Conservation (phyloP, 768 basidiomycete genomes). For the Roridomyces roridus region DNA sequence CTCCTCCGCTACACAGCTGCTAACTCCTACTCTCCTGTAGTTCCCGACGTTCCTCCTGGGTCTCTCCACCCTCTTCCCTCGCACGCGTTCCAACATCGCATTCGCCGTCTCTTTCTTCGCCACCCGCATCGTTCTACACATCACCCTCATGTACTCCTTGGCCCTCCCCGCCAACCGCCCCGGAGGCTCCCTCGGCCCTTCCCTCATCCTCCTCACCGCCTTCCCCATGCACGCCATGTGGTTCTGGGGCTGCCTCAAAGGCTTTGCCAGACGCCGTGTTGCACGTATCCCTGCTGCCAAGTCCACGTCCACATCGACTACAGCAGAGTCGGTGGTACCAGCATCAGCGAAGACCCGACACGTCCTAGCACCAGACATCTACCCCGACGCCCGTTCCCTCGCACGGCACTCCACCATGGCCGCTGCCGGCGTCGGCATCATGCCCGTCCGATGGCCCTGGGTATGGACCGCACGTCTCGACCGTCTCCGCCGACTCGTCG, state of each 20-base stretch:
- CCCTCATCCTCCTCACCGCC: slow-evolving; percentile 43
- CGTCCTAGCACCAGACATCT: slow-evolving; percentile 7
- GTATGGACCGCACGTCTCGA: background rate
- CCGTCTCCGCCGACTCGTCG: slow-evolving; percentile 4
- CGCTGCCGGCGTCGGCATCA: background rate
- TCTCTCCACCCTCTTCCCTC: slow-evolving; percentile 48
- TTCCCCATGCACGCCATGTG: slow-evolving; percentile 59
- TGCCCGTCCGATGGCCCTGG: background rate
- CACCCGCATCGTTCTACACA: slow-evolving; percentile 56
- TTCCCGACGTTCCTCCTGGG: slow-evolving; percentile 62
- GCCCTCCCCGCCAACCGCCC: slow-evolving; percentile 33
- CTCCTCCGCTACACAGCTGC: background rate
- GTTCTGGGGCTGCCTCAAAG: slow-evolving; percentile 58
- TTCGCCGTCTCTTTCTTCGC: slow-evolving; percentile 59
- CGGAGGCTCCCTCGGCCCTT: slow-evolving; percentile 45
- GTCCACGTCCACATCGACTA: background rate
- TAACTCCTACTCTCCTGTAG: slow-evolving; percentile 27
- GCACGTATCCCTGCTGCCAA: background rate
- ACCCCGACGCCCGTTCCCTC: slow-evolving; percentile 15
- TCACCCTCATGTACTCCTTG: slow-evolving; percentile 41
- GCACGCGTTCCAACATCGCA: slow-evolving; percentile 51
- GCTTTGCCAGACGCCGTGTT: slow-evolving; percentile 43
- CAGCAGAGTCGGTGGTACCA: background rate
- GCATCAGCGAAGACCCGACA: background rate
- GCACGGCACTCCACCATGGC: slow-evolving; percentile 12